Percentiles rank a stretch among this genome's conserved stretches.
Evolutionary conservation across 495 filamentous ascomycete species (phyloP).

Genomic region (Amorphotheca resinae): DNA sequence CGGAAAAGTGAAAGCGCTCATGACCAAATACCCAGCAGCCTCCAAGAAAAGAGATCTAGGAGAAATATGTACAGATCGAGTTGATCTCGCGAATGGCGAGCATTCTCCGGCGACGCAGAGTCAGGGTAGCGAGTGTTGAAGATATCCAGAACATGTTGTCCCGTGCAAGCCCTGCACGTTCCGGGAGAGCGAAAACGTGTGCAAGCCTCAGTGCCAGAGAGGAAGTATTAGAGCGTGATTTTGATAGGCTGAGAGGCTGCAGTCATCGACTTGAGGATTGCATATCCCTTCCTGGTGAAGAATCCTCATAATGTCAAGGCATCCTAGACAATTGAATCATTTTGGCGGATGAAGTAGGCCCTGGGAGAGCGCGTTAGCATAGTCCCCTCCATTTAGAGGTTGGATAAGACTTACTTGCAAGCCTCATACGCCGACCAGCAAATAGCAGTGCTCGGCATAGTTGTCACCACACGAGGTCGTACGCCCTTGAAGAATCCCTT

Average conservation of each 20-base stretch:
- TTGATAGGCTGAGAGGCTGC: not conserved
- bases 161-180: not conserved
- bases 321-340: slow-evolving; percentile 21
- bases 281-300: not conserved
- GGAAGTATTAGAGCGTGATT: not conserved
- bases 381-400: slow-evolving; percentile 2
- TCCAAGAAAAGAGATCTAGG: slow-evolving; percentile 11
- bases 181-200: not conserved
- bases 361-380: slow-evolving; percentile 22
- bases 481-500: slow-evolving; percentile 86
- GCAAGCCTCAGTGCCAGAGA: not conserved
- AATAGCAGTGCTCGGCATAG: slow-evolving; percentile 97
- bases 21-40: slow-evolving; percentile 1
- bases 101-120: not conserved
- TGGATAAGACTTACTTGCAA: slow-evolving; percentile 35
- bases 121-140: not conserved
- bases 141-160: not conserved
- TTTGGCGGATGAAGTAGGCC: slow-evolving; percentile 44
- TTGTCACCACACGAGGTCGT: slow-evolving; percentile 82
- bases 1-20: slow-evolving; percentile 1
- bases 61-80: slow-evolving; percentile 16
- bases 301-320: not conserved
- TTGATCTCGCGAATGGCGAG: not conserved
- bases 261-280: not conserved
- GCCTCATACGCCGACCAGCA: slow-evolving; percentile 75